Percentiles rank a stretch among this genome's conserved stretches.
Evolutionary conservation across 495 filamentous ascomycete species (phyloP).

Genomic region (Aspergillus sclerotiicarbonarius): DNA sequence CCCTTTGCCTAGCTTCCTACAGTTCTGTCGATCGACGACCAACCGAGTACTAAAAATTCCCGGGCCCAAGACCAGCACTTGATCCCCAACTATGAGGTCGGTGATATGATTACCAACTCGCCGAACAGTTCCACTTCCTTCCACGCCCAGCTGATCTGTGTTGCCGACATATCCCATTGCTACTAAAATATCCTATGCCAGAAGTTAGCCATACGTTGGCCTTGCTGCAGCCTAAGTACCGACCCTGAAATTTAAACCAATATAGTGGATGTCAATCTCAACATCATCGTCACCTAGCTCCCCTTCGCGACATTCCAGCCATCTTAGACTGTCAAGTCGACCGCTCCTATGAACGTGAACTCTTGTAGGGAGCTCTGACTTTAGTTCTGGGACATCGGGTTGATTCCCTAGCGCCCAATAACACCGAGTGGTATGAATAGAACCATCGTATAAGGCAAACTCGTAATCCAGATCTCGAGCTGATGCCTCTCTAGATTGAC

Average conservation of each 20-base stretch:
- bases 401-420: not conserved
- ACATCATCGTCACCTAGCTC: slow-evolving; percentile 1
- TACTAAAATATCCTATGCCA: slow-evolving; percentile 36
- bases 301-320: not conserved
- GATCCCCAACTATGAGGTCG: slow-evolving; percentile 35
- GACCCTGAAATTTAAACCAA: slow-evolving; percentile 44
- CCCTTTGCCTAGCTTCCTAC: slow-evolving; percentile 22
- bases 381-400: not conserved
- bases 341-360: not conserved
- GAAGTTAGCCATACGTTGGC: not conserved
- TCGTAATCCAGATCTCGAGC: not conserved
- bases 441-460: not conserved
- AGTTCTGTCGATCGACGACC: slow-evolving; percentile 7
- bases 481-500: not conserved
- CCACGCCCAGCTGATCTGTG: slow-evolving; percentile 20
- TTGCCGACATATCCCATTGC: slow-evolving; percentile 29
- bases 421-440: not conserved
- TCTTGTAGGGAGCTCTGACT: not conserved
- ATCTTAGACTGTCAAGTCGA: not conserved
- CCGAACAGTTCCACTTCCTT: slow-evolving; percentile 40
- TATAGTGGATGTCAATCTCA: slow-evolving; percentile 27
- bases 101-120: slow-evolving; percentile 37
- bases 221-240: not conserved
- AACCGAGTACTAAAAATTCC: slow-evolving; percentile 12
- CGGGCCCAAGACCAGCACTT: slow-evolving; percentile 27